Evolutionary conservation across 108 stramenopile genomes (phyloP).

Genomic region (Skeletonema costatum): DNA sequence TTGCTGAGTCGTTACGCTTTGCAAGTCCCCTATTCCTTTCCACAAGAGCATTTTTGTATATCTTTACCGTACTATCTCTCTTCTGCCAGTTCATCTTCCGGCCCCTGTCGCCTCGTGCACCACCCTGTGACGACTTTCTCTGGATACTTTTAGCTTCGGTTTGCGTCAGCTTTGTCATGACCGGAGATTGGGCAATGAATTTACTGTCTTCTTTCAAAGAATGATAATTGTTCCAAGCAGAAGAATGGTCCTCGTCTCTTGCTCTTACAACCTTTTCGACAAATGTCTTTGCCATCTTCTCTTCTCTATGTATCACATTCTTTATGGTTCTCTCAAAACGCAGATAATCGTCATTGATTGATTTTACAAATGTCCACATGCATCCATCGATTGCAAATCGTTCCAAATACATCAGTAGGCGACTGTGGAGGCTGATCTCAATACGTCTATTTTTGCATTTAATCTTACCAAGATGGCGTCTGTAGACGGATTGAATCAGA

Average conservation of each 20-base stretch:
- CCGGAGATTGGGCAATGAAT: not conserved
- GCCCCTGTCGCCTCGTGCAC: not conserved
- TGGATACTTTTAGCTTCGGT: not conserved
- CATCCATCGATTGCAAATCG: conserved; percentile 35
- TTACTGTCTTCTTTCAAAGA: not conserved
- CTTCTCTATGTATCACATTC: conserved; percentile 37
- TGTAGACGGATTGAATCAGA: conserved; percentile 30
- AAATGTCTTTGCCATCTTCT: conserved; percentile 44
- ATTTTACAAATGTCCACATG: conserved; percentile 40
- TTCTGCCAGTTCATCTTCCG: not conserved
- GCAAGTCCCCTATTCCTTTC: not conserved
- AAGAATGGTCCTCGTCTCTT: conserved; percentile 23
- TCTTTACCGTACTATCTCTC: not conserved
- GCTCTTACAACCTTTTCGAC: conserved; percentile 32
- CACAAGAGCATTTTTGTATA: not conserved
- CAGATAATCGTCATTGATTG: conserved; percentile 44
- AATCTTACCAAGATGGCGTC: conserved; percentile 13
- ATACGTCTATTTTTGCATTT: conserved; percentile 16
- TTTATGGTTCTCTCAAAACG: conserved; percentile 38
- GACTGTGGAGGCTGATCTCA: conserved; percentile 31
- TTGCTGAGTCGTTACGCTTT: not conserved
- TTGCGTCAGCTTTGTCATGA: not conserved
- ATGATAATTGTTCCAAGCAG: conserved; percentile 25
- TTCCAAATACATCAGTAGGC: conserved; percentile 36
- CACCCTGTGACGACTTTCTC: not conserved